Conservation (phyloP, 805 yeast species). For the Kluyveromyces dobzhanskii region DNA sequence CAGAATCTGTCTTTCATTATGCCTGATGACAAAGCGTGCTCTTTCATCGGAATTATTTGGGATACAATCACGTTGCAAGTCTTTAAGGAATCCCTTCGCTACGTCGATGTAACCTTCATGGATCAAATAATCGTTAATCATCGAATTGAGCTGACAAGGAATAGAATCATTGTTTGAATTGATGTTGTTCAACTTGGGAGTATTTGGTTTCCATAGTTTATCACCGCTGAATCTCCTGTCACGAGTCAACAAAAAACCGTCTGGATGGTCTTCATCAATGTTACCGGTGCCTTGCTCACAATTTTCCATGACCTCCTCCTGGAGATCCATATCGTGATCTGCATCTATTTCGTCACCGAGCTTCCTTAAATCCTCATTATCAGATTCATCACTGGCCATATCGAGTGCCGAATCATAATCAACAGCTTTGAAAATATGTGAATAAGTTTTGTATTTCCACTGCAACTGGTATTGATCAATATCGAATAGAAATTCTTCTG, state of each 20-base stretch:
- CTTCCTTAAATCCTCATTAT: constrained; percentile 8
- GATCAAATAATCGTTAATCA: constrained; percentile 39
- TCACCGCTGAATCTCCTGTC: constrained; percentile 19
- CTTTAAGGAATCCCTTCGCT: constrained; percentile 42
- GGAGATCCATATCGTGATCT: constrained; percentile 18
- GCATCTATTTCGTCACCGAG: constrained; percentile 10
- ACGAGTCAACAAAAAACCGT: constrained; percentile 11
- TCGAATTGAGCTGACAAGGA: constrained; percentile 20
- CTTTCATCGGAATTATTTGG: constrained; percentile 12
- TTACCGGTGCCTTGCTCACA: constrained; percentile 6
- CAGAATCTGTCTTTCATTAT: constrained; percentile 24
- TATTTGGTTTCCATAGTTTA: constrained; percentile 17
- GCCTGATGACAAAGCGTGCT: constrained; percentile 17
- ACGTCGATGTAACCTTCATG: constrained; percentile 52
- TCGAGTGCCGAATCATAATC: constrained; percentile 5
- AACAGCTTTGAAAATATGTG: constrained; percentile 20
- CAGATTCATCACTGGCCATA: constrained; percentile 7
- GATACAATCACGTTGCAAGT: constrained; percentile 29
- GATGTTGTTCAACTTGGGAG: constrained; percentile 15
- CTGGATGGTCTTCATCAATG: constrained; percentile 6
- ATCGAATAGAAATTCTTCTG: constrained; percentile 51
- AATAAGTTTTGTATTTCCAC: constrained; percentile 34
- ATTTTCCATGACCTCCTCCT: constrained; percentile 11
- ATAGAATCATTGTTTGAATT: constrained; percentile 22
- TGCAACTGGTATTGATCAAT: constrained; percentile 44